Conservation (phyloP, 208 protist species). For the Acanthamoeba lugdunensis region DNA sequence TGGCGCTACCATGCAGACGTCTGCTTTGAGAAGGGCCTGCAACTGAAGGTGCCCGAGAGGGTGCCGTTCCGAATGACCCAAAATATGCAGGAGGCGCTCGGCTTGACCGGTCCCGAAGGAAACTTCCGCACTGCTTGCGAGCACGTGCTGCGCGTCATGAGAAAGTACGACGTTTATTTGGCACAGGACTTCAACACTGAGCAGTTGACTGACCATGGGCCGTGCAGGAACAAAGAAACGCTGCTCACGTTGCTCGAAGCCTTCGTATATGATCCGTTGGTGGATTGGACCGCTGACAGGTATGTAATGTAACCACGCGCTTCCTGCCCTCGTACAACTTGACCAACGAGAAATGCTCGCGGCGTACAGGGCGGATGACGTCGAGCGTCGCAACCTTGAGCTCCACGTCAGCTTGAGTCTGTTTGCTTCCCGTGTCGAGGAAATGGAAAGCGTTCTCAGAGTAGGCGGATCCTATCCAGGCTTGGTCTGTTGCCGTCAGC, state of each 20-base stretch:
- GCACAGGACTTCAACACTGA: neutral
- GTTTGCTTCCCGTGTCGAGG: constrained; percentile 60
- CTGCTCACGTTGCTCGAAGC: constrained; percentile 84
- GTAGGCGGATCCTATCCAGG: neutral
- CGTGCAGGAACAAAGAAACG: constrained; percentile 50
- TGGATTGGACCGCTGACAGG: constrained; percentile 74
- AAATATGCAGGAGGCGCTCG: constrained; percentile 93
- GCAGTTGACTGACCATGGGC: neutral
- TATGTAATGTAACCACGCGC: neutral
- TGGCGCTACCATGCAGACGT: constrained; percentile 73
- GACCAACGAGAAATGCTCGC: neutral
- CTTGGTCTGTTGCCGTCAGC: neutral
- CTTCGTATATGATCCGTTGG: constrained; percentile 90
- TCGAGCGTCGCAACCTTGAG: constrained; percentile 44
- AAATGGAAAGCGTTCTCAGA: constrained; percentile 59
- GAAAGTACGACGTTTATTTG: constrained; percentile 66
- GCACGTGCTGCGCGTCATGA: constrained; percentile 89
- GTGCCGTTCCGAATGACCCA: constrained; percentile 96
- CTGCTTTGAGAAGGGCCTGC: constrained; percentile 94
- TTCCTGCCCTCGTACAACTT: neutral
- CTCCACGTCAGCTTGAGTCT: constrained; percentile 44
- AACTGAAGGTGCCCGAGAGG: constrained; percentile 93
- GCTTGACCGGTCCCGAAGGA: constrained; percentile 92
- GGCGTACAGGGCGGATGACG: constrained; percentile 40
- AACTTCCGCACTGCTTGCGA: constrained; percentile 92